Evolutionary conservation across 495 filamentous ascomycete genomes (phyloP).

Genomic region (Astrothelium macrocarpum): DNA sequence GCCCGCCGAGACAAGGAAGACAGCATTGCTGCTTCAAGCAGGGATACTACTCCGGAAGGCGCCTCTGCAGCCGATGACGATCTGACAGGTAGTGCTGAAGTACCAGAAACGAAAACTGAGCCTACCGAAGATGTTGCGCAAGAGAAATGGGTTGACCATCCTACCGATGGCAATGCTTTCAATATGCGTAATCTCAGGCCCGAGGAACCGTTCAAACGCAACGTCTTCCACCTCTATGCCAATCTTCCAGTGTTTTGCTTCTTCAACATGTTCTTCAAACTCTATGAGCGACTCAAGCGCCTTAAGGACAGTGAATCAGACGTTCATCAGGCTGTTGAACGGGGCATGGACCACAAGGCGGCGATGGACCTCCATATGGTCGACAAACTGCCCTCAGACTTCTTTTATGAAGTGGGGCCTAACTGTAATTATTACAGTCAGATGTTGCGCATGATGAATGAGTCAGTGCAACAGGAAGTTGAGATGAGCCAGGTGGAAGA

Average conservation of each 20-base stretch:
- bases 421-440: slow-evolving; percentile 61
- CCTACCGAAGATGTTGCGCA: slow-evolving; percentile 24
- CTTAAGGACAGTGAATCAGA: slow-evolving; percentile 69
- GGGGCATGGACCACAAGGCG: slow-evolving; percentile 60
- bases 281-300: slow-evolving; percentile 72
- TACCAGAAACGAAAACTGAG: slow-evolving; percentile 23
- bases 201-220: slow-evolving; percentile 70
- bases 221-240: slow-evolving; percentile 74
- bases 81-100: slow-evolving; percentile 26
- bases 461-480: slow-evolving; percentile 61
- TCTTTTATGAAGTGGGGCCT: slow-evolving; percentile 57
- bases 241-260: slow-evolving; percentile 88
- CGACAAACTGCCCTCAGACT: slow-evolving; percentile 69
- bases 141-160: slow-evolving; percentile 50
- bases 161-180: slow-evolving; percentile 42
- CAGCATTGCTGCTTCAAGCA: slow-evolving; percentile 61
- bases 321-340: slow-evolving; percentile 61
- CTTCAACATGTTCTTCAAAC: slow-evolving; percentile 78
- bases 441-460: slow-evolving; percentile 57
- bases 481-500: slow-evolving; percentile 79
- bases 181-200: slow-evolving; percentile 57
- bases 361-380: slow-evolving; percentile 70
- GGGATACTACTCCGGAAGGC: slow-evolving; percentile 76
- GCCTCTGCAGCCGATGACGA: slow-evolving; percentile 61
- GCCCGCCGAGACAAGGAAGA: slow-evolving; percentile 58